Percentiles rank a stretch among this genome's conserved stretches.
Conservation (phyloP, 176 grass and related monocot species). For the Melocanna baccifera region DNA sequence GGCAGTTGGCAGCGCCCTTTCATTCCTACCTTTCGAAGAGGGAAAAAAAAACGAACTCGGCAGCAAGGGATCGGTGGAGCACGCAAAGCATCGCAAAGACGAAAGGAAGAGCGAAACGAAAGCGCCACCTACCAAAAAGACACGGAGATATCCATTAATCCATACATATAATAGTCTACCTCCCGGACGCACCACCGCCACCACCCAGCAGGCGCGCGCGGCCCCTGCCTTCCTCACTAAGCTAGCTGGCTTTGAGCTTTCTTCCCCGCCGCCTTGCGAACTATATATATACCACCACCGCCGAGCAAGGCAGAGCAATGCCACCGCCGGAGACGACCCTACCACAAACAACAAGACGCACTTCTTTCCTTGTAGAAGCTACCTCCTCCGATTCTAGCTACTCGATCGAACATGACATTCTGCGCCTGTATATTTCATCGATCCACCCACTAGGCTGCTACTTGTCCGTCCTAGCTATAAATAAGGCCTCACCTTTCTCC, state of each 20-base stretch:
- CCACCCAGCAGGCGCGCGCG: background rate
- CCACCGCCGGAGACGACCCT: background rate
- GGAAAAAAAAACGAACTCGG: too few relatives aligned
- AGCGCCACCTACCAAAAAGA: background rate
- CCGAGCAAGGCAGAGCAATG: background rate
- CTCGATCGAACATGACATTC: background rate
- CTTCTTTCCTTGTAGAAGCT: too few relatives aligned
- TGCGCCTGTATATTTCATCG: background rate
- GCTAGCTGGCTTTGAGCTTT: background rate
- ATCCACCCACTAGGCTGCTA: too few relatives aligned
- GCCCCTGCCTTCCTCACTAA: constrained; percentile 13
- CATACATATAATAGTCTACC: background rate
- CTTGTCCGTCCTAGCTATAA: background rate
- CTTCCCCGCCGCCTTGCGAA: background rate
- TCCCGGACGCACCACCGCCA: background rate
- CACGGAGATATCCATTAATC: background rate
- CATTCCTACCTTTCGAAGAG: background rate
- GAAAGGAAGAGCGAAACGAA: background rate
- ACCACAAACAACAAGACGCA: background rate
- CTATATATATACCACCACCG: constrained; percentile 15
- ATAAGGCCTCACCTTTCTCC: background rate
- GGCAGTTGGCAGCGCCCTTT: background rate
- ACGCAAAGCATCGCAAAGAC: constrained; percentile 15
- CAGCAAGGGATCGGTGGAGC: background rate
- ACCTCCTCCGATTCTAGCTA: too few relatives aligned